phyloP scores from a whole-genome alignment of 73 alveolate species.

The Paramecium biaurelia region DNA sequence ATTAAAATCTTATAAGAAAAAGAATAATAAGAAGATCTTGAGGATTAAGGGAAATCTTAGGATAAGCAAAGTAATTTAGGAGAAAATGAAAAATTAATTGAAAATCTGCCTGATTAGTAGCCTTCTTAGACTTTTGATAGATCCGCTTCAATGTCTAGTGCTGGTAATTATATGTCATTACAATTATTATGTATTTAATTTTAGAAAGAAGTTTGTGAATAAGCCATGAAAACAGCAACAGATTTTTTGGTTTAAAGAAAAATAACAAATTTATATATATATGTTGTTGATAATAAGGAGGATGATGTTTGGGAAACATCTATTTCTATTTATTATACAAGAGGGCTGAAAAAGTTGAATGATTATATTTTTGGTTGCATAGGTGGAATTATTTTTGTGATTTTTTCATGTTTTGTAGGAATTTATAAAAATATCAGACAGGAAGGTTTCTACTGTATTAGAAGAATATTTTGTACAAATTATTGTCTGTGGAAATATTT shows the following conservation, averaged over 20 bases:
- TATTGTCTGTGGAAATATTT: neutral
- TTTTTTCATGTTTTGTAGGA: neutral
- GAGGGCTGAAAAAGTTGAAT: neutral
- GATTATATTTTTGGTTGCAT: conserved; percentile 11
- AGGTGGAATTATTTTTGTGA: neutral
- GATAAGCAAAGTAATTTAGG: neutral
- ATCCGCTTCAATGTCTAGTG: neutral
- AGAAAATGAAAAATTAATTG: neutral
- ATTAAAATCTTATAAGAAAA: neutral
- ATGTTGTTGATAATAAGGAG: conserved; percentile 30
- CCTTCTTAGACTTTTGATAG: neutral
- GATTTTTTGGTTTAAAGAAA: conserved; percentile 35
- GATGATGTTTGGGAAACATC: conserved; percentile 54
- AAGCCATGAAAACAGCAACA: conserved; percentile 51
- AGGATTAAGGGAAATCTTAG: neutral
- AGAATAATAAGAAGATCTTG: neutral
- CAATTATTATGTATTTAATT: conserved; percentile 17
- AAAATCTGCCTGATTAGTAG: neutral
- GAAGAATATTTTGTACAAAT: conserved; percentile 7
- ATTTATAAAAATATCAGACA: neutral
- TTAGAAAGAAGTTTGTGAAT: neutral
- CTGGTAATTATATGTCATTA: neutral
- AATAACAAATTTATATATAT: conserved; percentile 4
- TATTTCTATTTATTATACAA: neutral
- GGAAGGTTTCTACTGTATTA: conserved; percentile 30